Percentiles rank a stretch among this genome's conserved stretches.
These are phyloP conservation scores for Aspergillus coremiiformis DNA, from an alignment of 495 filamentous ascomycete genomes.

Conservation along the genomic window DNA sequence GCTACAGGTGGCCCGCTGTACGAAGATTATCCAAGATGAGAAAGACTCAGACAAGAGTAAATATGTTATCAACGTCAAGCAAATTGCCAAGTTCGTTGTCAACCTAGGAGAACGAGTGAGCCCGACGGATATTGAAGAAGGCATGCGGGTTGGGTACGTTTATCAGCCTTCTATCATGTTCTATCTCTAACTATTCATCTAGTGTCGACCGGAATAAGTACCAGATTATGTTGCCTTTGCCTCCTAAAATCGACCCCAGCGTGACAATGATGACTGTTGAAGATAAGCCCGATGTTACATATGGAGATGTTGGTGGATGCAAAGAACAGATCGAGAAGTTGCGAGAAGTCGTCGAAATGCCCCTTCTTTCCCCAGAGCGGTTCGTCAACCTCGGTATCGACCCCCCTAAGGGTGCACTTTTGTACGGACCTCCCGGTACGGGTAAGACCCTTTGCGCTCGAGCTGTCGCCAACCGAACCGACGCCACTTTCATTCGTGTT, in stretches of 20 bases:
- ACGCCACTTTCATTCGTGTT: constrained; percentile 97
- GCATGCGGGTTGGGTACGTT: constrained; percentile 85
- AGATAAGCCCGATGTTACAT: constrained; percentile 98
- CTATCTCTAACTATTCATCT: constrained; percentile 11
- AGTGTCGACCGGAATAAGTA: constrained; percentile 98
- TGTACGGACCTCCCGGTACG: constrained; percentile 95
- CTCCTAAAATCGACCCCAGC: constrained; percentile 96
- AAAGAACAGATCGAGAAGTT: constrained; percentile 99
- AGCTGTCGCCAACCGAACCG: constrained; percentile 94
- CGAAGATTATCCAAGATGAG: constrained; percentile 97
- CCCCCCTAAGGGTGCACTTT: constrained; percentile 91
- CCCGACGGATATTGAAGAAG: constrained; percentile 98
- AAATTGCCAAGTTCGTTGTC: constrained; percentile 99
- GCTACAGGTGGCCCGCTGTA: constrained; percentile 93
- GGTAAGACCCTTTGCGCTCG: constrained; percentile 97
- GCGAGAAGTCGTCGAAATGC: constrained; percentile 97
- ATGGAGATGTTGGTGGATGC: constrained; percentile 96
- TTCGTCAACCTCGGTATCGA: constrained; percentile 98
- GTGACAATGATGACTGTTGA: constrained; percentile 99
- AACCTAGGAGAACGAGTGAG: constrained; percentile 95
- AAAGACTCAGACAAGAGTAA: constrained; percentile 97
- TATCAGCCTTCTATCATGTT: not conserved
- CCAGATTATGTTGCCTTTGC: constrained; percentile 94
- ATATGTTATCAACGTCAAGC: constrained; percentile 99
- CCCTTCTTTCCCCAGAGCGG: constrained; percentile 87